Percentiles rank a stretch among this genome's conserved stretches.
Evolutionary conservation across 257 asterid species (phyloP).

Genomic region (Solanum etuberosum): DNA sequence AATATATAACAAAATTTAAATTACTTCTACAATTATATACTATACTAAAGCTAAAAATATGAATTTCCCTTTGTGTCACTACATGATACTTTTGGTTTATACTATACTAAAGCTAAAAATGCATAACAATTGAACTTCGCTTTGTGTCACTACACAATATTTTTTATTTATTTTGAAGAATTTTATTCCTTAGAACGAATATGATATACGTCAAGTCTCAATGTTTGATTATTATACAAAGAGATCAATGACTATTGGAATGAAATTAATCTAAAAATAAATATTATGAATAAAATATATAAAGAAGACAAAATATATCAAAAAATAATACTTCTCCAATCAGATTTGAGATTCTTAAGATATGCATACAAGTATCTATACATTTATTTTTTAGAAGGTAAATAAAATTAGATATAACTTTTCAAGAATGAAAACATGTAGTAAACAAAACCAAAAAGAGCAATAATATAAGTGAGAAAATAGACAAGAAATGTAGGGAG

Average conservation of each 20-base stretch:
- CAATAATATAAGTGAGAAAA: no score
- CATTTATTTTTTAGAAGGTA: background rate
- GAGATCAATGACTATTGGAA: background rate
- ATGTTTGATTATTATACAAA: background rate
- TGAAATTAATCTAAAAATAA: background rate
- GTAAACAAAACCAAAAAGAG: background rate
- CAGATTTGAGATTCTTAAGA: background rate
- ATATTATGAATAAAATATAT: background rate
- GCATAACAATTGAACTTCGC: no score
- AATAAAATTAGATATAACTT: background rate
- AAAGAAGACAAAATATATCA: background rate
- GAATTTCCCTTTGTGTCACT: background rate
- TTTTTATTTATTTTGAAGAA: no score
- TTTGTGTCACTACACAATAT: background rate
- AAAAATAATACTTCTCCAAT: background rate
- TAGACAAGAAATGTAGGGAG: background rate
- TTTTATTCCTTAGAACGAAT: background rate
- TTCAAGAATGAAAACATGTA: background rate
- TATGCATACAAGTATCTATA: background rate
- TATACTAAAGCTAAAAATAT: background rate
- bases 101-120: no score
- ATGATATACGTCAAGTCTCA: background rate
- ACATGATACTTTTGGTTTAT: no score
- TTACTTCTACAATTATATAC: background rate
- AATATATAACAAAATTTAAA: no score